Base-by-base conservation (phyloP, 1,284 basidiomycete genomes). In the Tylopilus sp. region DNA sequence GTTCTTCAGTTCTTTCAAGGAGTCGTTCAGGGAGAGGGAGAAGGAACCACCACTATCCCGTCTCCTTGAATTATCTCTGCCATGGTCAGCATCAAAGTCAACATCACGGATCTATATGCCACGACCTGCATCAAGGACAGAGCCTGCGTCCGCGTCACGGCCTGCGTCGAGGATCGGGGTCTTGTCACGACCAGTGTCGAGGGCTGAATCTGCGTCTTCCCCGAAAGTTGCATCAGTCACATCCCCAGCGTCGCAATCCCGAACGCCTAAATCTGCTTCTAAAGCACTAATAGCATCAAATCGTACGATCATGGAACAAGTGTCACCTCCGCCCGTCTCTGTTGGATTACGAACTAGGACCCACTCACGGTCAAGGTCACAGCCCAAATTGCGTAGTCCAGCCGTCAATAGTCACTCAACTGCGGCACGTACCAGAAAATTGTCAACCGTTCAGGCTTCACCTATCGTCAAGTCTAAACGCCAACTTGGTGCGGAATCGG, bases 371-470 rank as follows among this genome's bases (percentile, higher is more conserved):
- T 66, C 67, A 6, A 51, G 23, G 41, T 65, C 67, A 6, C 65
- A 69, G 29, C 65, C 67, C 5, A 69, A 53, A 47, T 19, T 65
- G 34, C 51, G 47, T 4, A 26, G 45, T 18, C 48, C 53, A 7
- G 36, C 49, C 12, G n/a, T n/a, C n/a, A n/a, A n/a, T n/a, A 50
- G 33, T 26, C 37, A 49, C 8, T 40, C 49, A 10, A 41, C 49
- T 21, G 29, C 21, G 0, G 38, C 37, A 29, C 58, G 39, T 31
- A 39, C 44, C 1, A 64, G 55, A 38, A 66, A 68, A 29, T 31
- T 68, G 30, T 65, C 63, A 0, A 67, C 58, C 1, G 67, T 65
- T 18, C 67, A 66, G 30, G 63, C 53, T 30, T 65, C 67, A 16
- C 67, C 63, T 6, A 28, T 60, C 6, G 54, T 62, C 15, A 59